Conservation (phyloP, 2,329 filamentous ascomycete species). For the Colletotrichum ledebouriae region DNA sequence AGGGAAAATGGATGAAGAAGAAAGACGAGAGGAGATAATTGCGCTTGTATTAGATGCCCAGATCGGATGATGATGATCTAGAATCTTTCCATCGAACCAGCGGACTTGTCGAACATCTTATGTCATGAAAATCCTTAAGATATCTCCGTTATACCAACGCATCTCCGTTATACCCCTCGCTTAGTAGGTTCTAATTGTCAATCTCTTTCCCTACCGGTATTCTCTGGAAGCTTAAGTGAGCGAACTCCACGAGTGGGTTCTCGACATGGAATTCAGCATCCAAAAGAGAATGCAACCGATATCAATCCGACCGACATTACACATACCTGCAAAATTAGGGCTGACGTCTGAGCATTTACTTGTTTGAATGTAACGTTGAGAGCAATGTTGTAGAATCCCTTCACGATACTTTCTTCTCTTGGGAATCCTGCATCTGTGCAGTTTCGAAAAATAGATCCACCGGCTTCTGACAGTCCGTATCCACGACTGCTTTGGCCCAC, state of each 20-base stretch:
- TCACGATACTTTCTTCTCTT: too few relatives aligned
- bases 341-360: too few relatives aligned
- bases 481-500: too few relatives aligned
- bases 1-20: neutral
- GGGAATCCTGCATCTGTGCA: too few relatives aligned
- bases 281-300: neutral
- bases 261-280: slow-evolving; percentile 14
- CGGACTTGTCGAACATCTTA: neutral
- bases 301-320: too few relatives aligned
- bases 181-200: slow-evolving; percentile 14
- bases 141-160: neutral
- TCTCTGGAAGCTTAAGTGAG: slow-evolving; percentile 16
- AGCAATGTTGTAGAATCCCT: too few relatives aligned
- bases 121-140: neutral
- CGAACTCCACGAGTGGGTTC: slow-evolving; percentile 16
- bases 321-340: too few relatives aligned
- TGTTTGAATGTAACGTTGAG: too few relatives aligned
- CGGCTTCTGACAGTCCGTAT: too few relatives aligned
- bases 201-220: neutral
- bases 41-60: slow-evolving; percentile 4
- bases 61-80: slow-evolving; percentile 8
- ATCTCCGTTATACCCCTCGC: slow-evolving; percentile 1
- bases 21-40: neutral
- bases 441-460: too few relatives aligned
- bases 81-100: neutral